These are phyloP conservation scores for Trichoderma reesei DNA, from an alignment of 495 filamentous ascomycete species.

Conservation along the genomic window DNA sequence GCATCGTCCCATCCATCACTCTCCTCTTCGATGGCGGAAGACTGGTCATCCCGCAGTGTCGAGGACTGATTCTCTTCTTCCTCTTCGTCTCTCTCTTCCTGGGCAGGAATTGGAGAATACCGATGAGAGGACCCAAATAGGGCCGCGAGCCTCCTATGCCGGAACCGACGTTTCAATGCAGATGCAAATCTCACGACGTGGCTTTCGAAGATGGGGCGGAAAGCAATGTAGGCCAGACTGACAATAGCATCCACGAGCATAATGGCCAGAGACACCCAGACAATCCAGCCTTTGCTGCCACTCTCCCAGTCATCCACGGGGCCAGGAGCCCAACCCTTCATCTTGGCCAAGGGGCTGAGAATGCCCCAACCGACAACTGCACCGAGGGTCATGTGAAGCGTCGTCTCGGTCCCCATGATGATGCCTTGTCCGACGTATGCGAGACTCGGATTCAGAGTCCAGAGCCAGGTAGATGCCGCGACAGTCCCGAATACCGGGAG, in stretches of 20 bases:
- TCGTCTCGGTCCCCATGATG: conserved; percentile 88
- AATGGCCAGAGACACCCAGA: conserved; percentile 89
- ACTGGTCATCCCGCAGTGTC: conserved; percentile 8
- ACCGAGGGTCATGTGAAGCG: conserved; percentile 89
- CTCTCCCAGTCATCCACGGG: conserved; percentile 76
- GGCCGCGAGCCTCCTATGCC: neutral
- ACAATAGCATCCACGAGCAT: conserved; percentile 93
- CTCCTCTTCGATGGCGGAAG: neutral
- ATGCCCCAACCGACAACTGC: conserved; percentile 87
- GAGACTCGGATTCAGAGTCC: conserved; percentile 90
- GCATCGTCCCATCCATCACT: conserved; percentile 54
- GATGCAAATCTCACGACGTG: neutral
- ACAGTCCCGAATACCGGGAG: conserved; percentile 73
- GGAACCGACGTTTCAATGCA: neutral
- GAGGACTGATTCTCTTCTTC: neutral
- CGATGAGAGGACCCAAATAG: neutral
- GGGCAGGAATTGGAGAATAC: neutral
- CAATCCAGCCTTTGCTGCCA: conserved; percentile 96
- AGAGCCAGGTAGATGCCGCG: conserved; percentile 76
- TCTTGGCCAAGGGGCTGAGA: conserved; percentile 78
- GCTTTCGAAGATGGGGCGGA: conserved; percentile 45
- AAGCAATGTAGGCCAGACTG: conserved; percentile 71
- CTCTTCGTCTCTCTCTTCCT: conserved; percentile 7
- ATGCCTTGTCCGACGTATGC: conserved; percentile 86
- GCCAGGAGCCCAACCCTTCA: conserved; percentile 80